A percentile compares a stretch with the other conserved stretches of the same genome.
Conservation (phyloP, 805 yeast species). For the Lipomyces spencermartinsiae region DNA sequence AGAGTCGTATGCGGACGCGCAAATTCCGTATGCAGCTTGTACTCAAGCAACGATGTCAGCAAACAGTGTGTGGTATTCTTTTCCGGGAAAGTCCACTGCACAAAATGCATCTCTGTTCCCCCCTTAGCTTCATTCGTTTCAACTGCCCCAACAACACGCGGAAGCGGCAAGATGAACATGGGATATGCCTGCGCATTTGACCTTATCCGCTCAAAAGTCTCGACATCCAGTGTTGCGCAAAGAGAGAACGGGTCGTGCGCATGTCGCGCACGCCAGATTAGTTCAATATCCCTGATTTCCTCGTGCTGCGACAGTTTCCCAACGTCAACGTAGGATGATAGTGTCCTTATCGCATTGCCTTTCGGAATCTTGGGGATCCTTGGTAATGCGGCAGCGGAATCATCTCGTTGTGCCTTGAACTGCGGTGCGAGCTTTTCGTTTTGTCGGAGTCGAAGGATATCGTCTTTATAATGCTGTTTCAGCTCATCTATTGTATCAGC, state of each 20-base stretch:
- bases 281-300: constrained; percentile 64
- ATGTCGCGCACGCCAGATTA: constrained; percentile 89
- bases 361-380: constrained; percentile 45
- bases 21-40: constrained; percentile 84
- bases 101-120: constrained; percentile 77
- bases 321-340: constrained; percentile 72
- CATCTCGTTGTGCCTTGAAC: background rate
- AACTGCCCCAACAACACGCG: constrained; percentile 54
- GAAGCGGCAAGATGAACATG: constrained; percentile 87
- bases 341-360: constrained; percentile 61
- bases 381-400: constrained; percentile 20
- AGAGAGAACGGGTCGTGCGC: constrained; percentile 62
- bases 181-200: constrained; percentile 76
- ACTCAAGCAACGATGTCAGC: constrained; percentile 90
- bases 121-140: constrained; percentile 43
- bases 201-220: constrained; percentile 67
- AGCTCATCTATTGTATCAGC: constrained; percentile 62
- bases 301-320: constrained; percentile 66
- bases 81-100: constrained; percentile 93
- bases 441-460: constrained; percentile 59
- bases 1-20: constrained; percentile 96
- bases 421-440: constrained; percentile 51
- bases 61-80: constrained; percentile 84
- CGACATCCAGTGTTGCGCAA: constrained; percentile 65
- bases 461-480: constrained; percentile 64